These are phyloP conservation scores for Pseudognaphalium luteoalbum DNA, from an alignment of 129 eudicot species.

Conservation along the genomic window DNA sequence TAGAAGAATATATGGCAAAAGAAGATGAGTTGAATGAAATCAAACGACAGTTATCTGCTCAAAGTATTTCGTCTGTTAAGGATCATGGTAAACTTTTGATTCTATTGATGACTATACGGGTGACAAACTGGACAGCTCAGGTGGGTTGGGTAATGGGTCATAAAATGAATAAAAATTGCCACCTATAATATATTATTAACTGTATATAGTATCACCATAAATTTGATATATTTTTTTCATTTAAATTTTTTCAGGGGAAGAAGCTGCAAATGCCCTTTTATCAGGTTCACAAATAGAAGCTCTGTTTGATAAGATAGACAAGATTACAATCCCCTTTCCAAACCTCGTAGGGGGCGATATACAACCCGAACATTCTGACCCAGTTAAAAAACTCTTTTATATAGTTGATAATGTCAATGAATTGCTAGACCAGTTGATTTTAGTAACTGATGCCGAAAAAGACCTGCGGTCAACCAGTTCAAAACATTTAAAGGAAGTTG, in stretches of 20 bases:
- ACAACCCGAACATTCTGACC: conserved; percentile 45
- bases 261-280: conserved; percentile 38
- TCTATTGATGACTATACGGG: not conserved
- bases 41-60: conserved; percentile 52
- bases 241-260: conserved; percentile 49
- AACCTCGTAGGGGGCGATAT: conserved; percentile 36
- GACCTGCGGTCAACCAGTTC: conserved; percentile 47
- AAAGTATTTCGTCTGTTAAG: conserved; percentile 24
- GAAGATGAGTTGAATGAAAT: conserved; percentile 50
- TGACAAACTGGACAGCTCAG: not conserved
- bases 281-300: conserved; percentile 59
- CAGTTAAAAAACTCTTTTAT: conserved; percentile 59
- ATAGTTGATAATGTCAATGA: conserved; percentile 52
- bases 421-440: conserved; percentile 47
- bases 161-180: not conserved
- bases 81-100: conserved; percentile 33
- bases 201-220: not conserved
- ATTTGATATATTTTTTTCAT: not conserved
- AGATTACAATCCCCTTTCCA: conserved; percentile 49
- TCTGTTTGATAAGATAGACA: conserved; percentile 51
- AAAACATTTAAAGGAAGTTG: conserved; percentile 59
- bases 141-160: not conserved
- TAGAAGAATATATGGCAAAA: conserved; percentile 47
- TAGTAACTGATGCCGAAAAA: conserved; percentile 54
- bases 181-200: not conserved